These are phyloP conservation scores for Paracamarosporium sp. DNA, from an alignment of 2,329 filamentous ascomycete genomes.

Conservation along the genomic window DNA sequence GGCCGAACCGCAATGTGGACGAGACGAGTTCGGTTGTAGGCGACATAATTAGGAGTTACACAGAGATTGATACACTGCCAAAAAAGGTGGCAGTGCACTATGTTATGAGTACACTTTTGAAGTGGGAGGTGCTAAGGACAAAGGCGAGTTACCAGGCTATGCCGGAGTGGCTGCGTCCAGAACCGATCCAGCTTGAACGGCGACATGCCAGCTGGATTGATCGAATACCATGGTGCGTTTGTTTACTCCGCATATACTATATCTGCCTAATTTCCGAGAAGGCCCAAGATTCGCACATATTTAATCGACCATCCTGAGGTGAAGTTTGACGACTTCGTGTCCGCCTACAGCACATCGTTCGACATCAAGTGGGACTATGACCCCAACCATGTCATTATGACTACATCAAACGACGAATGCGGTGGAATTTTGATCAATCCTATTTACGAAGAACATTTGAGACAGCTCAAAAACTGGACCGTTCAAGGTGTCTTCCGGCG, in stretches of 20 bases:
- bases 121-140: slow-evolving; percentile 29
- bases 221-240: slow-evolving; percentile 24
- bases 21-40: slow-evolving; percentile 20
- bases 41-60: slow-evolving; percentile 22
- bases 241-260: not conserved
- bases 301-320: slow-evolving; percentile 29
- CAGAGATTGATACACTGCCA: slow-evolving; percentile 27
- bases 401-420: slow-evolving; percentile 5
- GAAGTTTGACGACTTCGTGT: slow-evolving; percentile 29
- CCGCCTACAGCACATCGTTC: slow-evolving; percentile 27
- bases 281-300: slow-evolving; percentile 26
- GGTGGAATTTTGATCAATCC: slow-evolving; percentile 27
- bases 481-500: slow-evolving; percentile 21
- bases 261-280: not conserved
- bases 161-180: slow-evolving; percentile 31
- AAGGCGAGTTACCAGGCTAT: slow-evolving; percentile 26
- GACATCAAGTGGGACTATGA: slow-evolving; percentile 29
- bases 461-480: slow-evolving; percentile 30
- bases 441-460: slow-evolving; percentile 33
- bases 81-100: slow-evolving; percentile 31
- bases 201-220: slow-evolving; percentile 32
- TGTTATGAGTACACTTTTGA: slow-evolving; percentile 31
- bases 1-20: slow-evolving; percentile 24
- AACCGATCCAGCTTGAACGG: slow-evolving; percentile 19
- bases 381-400: slow-evolving; percentile 25